Base-by-base conservation (phyloP, 352 stramenopile genomes). In the Discostella stelligera region DNA sequence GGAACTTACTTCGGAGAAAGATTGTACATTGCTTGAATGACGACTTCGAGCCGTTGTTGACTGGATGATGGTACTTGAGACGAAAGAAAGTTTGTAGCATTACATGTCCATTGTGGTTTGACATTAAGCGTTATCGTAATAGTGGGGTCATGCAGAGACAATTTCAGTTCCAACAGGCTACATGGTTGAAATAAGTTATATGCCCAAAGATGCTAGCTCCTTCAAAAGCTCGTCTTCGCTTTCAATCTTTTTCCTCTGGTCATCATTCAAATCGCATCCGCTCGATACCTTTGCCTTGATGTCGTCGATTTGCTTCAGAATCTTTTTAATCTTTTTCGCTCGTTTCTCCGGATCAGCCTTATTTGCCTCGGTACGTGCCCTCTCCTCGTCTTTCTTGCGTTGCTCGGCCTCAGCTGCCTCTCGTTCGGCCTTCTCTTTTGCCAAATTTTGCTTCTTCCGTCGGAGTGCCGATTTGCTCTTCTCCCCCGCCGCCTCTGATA, bases 251-350 rank as follows among this genome's bases (percentile, higher is more conserved):
- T 77, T 77, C 63, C 83, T 82, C 77, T 94, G 89, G 77, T 92
- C 89, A 0, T 94, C 89, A 79, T 94, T 91, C 53, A 91, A 76
- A 16, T 83, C 71, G 13, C 74, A 73, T 21, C 75, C 75, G 39
- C 63, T 72, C 25, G 65, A 76, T 71, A 83, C 80, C 66, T 93
- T 95, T 2, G 68, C 65, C 73, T 95, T 94, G 13, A 95, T 80
- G 0, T 93, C 89, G 14, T 94, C 90, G 74, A 95, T 90, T 74
- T 94, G 89, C 72, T 94, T 94, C 10, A 96, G 73, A 41, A 86
- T 92, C 77, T 96, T 96, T 41, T 87, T 90, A 21, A 96, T 78
- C 63, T 92, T 92, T 50, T 88, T 89, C 3, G 77, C 75, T 66
- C 84, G 59, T 62, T 94, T 94, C 60, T 80, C 83, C 1, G 88